Evolutionary conservation across 208 protist species (phyloP).

Genomic region (Naegleria fowleri): DNA sequence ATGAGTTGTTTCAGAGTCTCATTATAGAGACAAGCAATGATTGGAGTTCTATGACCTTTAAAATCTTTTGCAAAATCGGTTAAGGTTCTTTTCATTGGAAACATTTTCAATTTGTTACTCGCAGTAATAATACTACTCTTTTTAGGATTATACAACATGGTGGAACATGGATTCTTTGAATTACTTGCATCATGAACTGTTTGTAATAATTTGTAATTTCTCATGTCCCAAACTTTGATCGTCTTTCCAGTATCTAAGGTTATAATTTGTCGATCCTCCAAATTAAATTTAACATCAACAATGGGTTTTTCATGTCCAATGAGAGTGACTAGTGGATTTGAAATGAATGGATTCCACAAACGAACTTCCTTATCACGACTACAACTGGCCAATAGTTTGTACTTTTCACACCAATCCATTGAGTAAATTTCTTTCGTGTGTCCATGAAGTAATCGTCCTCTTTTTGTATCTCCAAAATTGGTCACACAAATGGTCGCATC

Average conservation of each 20-base stretch:
- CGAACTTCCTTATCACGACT: constrained; percentile 33
- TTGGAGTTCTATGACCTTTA: not conserved
- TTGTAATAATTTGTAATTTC: constrained; percentile 36
- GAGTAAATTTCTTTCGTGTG: constrained; percentile 35
- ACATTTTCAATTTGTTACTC: not conserved
- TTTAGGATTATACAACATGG: constrained; percentile 7
- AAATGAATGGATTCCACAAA: constrained; percentile 44
- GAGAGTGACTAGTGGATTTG: constrained; percentile 25
- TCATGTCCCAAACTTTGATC: constrained; percentile 40
- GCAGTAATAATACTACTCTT: constrained; percentile 12
- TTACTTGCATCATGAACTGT: constrained; percentile 27
- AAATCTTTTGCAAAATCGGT: not conserved
- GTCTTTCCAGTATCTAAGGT: constrained; percentile 32
- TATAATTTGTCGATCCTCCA: constrained; percentile 30
- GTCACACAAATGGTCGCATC: not conserved
- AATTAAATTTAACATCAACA: constrained; percentile 40
- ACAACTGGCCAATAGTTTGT: constrained; percentile 25
- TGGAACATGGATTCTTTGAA: not conserved
- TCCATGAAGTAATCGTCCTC: not conserved
- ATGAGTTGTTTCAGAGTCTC: not conserved
- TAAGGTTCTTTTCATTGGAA: not conserved
- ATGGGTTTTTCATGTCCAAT: constrained; percentile 35
- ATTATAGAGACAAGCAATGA: not conserved
- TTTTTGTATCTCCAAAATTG: not conserved
- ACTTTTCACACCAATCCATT: constrained; percentile 37